Conservation (phyloP, 2,329 filamentous ascomycete genomes). For the Sporothrix inflata region DNA sequence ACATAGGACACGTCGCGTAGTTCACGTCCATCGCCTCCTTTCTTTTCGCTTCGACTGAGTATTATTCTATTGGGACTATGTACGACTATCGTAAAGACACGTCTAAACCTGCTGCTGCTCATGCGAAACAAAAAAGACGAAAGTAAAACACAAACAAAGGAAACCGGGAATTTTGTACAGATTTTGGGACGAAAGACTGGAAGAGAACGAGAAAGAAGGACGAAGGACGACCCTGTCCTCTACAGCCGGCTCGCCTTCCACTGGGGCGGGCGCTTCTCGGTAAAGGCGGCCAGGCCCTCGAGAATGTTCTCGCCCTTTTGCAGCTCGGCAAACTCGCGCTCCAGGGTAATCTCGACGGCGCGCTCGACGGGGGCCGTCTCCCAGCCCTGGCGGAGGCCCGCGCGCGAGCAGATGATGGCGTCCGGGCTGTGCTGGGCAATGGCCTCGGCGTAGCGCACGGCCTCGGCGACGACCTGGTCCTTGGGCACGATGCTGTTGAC, state of each 20-base stretch:
- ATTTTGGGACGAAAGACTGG: not conserved
- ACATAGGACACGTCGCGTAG: too few species aligned
- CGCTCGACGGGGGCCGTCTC: constrained; percentile 50
- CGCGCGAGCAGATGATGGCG: constrained; percentile 70
- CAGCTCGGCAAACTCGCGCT: constrained; percentile 36
- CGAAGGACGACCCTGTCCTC: not conserved
- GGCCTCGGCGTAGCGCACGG: constrained; percentile 62
- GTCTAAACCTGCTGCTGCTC: not conserved
- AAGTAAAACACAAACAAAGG: not conserved
- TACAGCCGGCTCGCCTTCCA: constrained; percentile 38
- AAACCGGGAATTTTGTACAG: constrained; percentile 1
- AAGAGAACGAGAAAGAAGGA: not conserved
- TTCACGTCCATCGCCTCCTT: too few species aligned
- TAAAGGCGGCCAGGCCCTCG: constrained; percentile 39
- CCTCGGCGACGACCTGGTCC: constrained; percentile 56
- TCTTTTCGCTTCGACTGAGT: not conserved
- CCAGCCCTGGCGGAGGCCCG: constrained; percentile 73
- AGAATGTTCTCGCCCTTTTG: constrained; percentile 37
- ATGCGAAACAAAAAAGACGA: not conserved
- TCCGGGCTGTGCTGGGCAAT: constrained; percentile 74
- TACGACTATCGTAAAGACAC: not conserved
- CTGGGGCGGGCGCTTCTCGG: constrained; percentile 36
- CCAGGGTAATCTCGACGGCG: constrained; percentile 34
- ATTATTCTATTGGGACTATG: constrained; percentile 23
- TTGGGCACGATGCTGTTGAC: constrained; percentile 64